Percentiles rank a stretch among this genome's conserved stretches.
Conservation (phyloP, 2,329 filamentous ascomycete species). For the Cladophialophora chaetospira region DNA sequence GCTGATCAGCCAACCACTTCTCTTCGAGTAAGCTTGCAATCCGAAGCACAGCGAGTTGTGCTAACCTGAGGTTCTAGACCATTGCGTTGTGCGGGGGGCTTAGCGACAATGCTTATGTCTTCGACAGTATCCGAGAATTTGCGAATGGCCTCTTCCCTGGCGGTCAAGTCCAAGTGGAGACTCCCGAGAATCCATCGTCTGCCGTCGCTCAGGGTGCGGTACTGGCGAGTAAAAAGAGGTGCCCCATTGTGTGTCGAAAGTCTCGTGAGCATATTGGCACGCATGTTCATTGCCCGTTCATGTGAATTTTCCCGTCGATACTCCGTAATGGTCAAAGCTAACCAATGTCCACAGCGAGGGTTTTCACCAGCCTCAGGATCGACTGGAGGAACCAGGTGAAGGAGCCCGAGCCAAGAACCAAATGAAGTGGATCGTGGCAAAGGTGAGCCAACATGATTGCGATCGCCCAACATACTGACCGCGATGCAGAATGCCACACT, state of each 20-base stretch:
- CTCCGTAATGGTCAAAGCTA: too few species aligned
- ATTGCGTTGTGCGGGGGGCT: conserved; percentile 23
- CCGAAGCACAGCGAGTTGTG: too few species aligned
- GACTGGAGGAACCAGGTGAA: conserved; percentile 15
- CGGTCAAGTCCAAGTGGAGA: conserved; percentile 9
- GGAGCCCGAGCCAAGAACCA: conserved; percentile 13
- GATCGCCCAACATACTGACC: neutral
- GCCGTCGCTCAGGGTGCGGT: conserved; percentile 29
- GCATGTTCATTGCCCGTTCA: conserved; percentile 19
- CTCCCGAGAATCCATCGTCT: conserved; percentile 24
- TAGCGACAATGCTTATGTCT: conserved; percentile 23
- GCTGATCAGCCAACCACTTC: neutral
- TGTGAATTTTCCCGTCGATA: too few species aligned
- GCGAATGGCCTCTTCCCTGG: conserved; percentile 6
- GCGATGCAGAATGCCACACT: neutral
- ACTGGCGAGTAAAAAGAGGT: conserved; percentile 10
- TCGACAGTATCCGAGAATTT: conserved; percentile 19
- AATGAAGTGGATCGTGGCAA: conserved; percentile 17
- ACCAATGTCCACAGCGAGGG: too few species aligned
- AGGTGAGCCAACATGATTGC: neutral
- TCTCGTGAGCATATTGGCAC: conserved; percentile 28
- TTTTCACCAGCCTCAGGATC: conserved; percentile 12
- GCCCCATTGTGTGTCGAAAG: conserved; percentile 11
- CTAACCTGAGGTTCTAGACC: conserved; percentile 14
- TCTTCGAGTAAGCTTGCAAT: conserved; percentile 6